A percentile compares a stretch with the other conserved stretches of the same genome.
Evolutionary conservation across 345 rosid species (phyloP).

Genomic region (Citrus trifoliata): DNA sequence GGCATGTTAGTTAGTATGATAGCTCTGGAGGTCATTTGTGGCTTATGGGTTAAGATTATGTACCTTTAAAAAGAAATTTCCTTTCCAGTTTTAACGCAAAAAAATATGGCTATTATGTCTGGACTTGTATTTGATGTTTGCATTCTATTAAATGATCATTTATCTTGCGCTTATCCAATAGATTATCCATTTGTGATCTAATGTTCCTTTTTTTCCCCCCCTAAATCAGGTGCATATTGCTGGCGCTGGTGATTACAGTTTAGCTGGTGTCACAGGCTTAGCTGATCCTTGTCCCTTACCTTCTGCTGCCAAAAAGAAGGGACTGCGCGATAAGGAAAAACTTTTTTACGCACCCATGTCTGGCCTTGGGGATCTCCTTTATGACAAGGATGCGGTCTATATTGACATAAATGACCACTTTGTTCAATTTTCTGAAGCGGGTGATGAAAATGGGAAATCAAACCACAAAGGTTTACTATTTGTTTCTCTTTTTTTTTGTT

Average conservation of each 20-base stretch:
- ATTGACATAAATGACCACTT: conserved; percentile 84
- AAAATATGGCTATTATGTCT: too few species aligned
- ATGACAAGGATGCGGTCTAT: conserved; percentile 97
- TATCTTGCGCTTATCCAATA: neutral
- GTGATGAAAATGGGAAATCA: conserved; percentile 47
- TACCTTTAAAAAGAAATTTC: neutral
- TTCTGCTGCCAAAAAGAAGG: conserved; percentile 85
- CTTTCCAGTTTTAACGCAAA: neutral
- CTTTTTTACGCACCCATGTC: conserved; percentile 97
- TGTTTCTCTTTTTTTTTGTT: neutral
- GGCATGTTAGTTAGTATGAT: neutral
- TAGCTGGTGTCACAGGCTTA: conserved; percentile 75
- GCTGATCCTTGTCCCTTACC: conserved; percentile 94
- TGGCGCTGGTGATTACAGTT: conserved; percentile 87
- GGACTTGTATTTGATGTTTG: too few species aligned
- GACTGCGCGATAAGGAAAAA: conserved; percentile 86
- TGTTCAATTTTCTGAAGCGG: conserved; percentile 80
- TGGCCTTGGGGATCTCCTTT: conserved; percentile 89
- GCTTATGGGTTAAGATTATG: neutral
- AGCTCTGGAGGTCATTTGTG: neutral
- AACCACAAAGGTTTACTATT: conserved; percentile 51
- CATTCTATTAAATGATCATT: neutral
- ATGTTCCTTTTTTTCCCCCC: neutral
- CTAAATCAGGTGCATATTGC: conserved; percentile 85
- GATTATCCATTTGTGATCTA: conserved; percentile 6